Conservation (phyloP, 2,329 filamentous ascomycete species). For the Lasiodiplodia sp. region DNA sequence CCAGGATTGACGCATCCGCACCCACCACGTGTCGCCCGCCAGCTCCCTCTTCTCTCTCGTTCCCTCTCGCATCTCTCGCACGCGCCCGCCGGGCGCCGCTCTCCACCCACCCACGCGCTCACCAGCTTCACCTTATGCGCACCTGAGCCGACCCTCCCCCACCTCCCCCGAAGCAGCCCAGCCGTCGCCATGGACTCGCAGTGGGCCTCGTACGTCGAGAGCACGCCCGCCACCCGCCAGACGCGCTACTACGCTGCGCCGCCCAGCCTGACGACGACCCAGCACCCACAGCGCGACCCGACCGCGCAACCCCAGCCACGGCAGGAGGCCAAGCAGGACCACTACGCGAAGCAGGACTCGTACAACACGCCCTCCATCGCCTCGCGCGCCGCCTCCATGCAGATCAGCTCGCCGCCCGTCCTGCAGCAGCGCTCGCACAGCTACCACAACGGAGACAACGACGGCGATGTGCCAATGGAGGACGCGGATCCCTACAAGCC, state of each 20-base stretch:
- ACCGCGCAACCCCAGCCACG: constrained; percentile 40
- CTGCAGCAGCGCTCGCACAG: constrained; percentile 42
- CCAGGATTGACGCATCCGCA: constrained; percentile 32
- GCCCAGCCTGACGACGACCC: constrained; percentile 42
- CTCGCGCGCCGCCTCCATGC: constrained; percentile 47
- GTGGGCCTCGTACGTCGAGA: constrained; percentile 31
- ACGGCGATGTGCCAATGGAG: constrained; percentile 72
- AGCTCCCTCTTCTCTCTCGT: neutral
- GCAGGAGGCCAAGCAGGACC: constrained; percentile 16
- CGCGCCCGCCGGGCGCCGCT: constrained; percentile 5
- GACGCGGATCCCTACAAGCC: constrained; percentile 86
- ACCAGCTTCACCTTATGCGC: constrained; percentile 23
- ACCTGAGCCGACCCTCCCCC: constrained; percentile 25
- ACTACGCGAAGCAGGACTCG: constrained; percentile 42
- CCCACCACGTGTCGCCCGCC: constrained; percentile 32
- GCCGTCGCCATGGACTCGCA: constrained; percentile 30
- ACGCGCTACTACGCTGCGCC: constrained; percentile 42
- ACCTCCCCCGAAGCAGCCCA: constrained; percentile 27
- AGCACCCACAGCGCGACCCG: constrained; percentile 42
- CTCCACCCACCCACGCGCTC: neutral
- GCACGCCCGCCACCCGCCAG: constrained; percentile 34
- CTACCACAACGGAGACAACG: constrained; percentile 49
- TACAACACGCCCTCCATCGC: constrained; percentile 44
- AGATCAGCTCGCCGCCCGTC: constrained; percentile 45
- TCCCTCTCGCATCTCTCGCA: neutral